These are phyloP conservation scores for Pseudopithomyces chartarum DNA, from an alignment of 2,329 filamentous ascomycete species.

Conservation along the genomic window DNA sequence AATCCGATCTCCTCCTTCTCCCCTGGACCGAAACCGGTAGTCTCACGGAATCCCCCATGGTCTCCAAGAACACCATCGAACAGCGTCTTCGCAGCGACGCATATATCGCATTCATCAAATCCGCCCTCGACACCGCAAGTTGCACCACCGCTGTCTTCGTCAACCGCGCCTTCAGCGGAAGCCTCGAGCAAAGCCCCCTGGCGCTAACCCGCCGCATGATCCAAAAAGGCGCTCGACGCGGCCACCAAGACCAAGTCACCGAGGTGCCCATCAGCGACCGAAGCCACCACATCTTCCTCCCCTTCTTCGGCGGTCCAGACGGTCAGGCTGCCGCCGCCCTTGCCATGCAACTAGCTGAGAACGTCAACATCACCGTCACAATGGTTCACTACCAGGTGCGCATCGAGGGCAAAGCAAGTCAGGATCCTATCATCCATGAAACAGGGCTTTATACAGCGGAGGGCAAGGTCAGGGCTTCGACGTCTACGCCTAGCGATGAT, in stretches of 20 bases:
- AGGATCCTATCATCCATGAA: constrained; percentile 23
- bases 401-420: constrained; percentile 19
- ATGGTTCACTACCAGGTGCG: constrained; percentile 64
- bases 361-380: constrained; percentile 76
- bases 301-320: constrained; percentile 83
- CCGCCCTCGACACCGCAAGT: constrained; percentile 65
- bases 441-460: constrained; percentile 11
- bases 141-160: constrained; percentile 80
- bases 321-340: constrained; percentile 79
- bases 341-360: constrained; percentile 82
- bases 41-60: constrained; percentile 67
- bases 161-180: constrained; percentile 69
- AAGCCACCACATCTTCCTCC: constrained; percentile 82
- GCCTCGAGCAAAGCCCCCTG: constrained; percentile 26
- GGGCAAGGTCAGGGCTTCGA: neutral
- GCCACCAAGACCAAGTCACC: constrained; percentile 60
- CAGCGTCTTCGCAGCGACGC: constrained; percentile 64
- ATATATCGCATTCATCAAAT: constrained; percentile 76
- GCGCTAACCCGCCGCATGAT: constrained; percentile 36
- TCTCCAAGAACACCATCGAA: constrained; percentile 53
- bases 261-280: constrained; percentile 63
- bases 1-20: constrained; percentile 73
- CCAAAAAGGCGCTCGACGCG: constrained; percentile 55
- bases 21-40: constrained; percentile 88
- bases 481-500: constrained; percentile 32